Conservation (phyloP, 2,329 filamentous ascomycete genomes). For the Phialocephala sp. region DNA sequence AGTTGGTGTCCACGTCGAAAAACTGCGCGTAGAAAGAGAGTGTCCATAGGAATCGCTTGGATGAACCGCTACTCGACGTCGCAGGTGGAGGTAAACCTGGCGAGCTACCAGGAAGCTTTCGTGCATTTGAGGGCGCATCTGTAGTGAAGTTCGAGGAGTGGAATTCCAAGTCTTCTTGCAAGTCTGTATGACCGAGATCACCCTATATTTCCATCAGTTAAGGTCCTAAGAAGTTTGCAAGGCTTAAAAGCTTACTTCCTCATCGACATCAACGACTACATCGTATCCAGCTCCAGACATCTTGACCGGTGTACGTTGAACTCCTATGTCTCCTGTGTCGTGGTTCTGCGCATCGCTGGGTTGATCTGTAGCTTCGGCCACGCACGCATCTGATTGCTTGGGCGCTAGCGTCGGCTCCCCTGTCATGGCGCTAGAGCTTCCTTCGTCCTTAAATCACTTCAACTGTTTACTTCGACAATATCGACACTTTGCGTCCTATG, state of each 20-base stretch:
- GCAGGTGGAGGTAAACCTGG: conserved; percentile 60
- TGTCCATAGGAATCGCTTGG: conserved; percentile 91
- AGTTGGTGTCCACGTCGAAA: conserved; percentile 96
- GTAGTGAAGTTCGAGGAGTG: conserved; percentile 88
- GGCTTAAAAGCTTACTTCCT: conserved; percentile 69
- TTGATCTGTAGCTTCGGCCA: conserved; percentile 8
- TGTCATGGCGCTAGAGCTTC: background rate
- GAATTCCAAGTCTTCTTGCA: conserved; percentile 99
- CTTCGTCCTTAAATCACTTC: background rate
- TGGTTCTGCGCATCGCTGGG: conserved; percentile 1
- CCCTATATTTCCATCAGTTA: conserved; percentile 60
- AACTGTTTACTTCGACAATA: background rate
- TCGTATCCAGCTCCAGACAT: conserved; percentile 77
- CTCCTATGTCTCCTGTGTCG: conserved; percentile 8
- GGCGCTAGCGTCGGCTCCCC: background rate
- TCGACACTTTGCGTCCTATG: background rate
- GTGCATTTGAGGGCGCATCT: conserved; percentile 50
- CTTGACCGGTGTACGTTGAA: conserved; percentile 14
- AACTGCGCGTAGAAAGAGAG: conserved; percentile 95
- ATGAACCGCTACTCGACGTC: conserved; percentile 56
- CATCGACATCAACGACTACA: conserved; percentile 96
- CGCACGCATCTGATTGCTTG: background rate
- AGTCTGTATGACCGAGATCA: conserved; percentile 95
- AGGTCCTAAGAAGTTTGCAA: too few relatives aligned
- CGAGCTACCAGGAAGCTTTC: conserved; percentile 47